Evolutionary conservation across 1,284 basidiomycete species (phyloP).

Genomic region (Heterobasidion annosum): DNA sequence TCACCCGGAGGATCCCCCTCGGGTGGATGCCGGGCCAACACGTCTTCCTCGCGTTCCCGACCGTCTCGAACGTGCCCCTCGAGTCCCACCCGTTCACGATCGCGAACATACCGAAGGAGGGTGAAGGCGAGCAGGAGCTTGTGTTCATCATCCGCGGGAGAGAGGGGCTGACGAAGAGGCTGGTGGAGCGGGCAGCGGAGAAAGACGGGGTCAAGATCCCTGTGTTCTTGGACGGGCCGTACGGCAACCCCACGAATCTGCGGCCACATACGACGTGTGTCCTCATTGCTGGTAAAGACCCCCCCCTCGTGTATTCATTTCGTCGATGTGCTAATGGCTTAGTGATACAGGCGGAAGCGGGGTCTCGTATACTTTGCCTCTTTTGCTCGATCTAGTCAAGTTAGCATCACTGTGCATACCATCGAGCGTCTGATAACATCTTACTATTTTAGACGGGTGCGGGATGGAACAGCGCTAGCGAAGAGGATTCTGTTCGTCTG

Average conservation of each 20-base stretch:
- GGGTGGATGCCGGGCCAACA: slow-evolving; percentile 54
- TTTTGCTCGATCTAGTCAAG: slow-evolving; percentile 33
- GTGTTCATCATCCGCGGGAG: slow-evolving; percentile 39
- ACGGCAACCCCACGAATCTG: slow-evolving; percentile 37
- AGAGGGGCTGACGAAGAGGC: slow-evolving; percentile 37
- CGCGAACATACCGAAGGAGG: slow-evolving; percentile 24
- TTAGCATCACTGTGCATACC: slow-evolving; percentile 8
- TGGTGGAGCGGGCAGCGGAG: slow-evolving; percentile 23
- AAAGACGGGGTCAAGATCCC: slow-evolving; percentile 21
- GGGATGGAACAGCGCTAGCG: slow-evolving; percentile 19
- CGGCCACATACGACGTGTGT: slow-evolving; percentile 33
- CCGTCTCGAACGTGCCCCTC: slow-evolving; percentile 28
- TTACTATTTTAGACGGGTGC: slow-evolving; percentile 14
- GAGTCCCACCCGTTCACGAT: slow-evolving; percentile 54
- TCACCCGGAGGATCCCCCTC: slow-evolving; percentile 18
- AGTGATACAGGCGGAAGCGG: slow-evolving; percentile 34
- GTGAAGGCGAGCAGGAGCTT: slow-evolving; percentile 22
- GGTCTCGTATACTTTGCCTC: slow-evolving; percentile 39
- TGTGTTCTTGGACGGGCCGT: slow-evolving; percentile 45
- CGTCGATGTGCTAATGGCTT: neutral
- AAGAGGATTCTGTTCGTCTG: slow-evolving; percentile 32
- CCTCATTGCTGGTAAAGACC: slow-evolving; percentile 37
- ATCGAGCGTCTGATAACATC: too few relatives aligned
- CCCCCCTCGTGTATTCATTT: neutral
- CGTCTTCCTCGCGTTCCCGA: slow-evolving; percentile 41